phyloP scores from a whole-genome alignment of 352 stramenopile species.

The Elongisporangium undulatum region DNA sequence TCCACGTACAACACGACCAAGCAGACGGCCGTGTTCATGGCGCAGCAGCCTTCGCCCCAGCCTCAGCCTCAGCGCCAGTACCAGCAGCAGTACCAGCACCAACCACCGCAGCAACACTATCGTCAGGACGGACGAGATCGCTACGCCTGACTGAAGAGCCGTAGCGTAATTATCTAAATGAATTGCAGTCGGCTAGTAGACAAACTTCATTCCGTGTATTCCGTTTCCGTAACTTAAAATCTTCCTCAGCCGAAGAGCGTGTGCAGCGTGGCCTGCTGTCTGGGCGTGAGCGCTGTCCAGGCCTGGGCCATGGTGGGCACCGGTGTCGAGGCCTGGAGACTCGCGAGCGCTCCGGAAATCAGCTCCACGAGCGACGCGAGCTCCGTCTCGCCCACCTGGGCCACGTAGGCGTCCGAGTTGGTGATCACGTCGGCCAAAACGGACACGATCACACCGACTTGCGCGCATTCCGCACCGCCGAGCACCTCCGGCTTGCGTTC shows the following conservation, averaged over 20 bases:
- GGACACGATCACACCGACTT: conserved; percentile 50
- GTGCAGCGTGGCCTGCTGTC: conserved; percentile 61
- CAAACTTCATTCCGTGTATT: background rate
- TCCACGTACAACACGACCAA: conserved; percentile 41
- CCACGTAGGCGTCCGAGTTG: conserved; percentile 30
- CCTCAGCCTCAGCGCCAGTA: background rate
- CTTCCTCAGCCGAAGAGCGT: conserved; percentile 50
- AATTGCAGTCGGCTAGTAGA: background rate
- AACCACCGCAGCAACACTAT: background rate
- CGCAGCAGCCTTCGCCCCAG: conserved; percentile 10
- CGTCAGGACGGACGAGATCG: background rate
- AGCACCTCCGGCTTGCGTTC: conserved; percentile 63
- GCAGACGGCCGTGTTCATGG: conserved; percentile 44
- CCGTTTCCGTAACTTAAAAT: background rate
- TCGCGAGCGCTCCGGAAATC: conserved; percentile 40
- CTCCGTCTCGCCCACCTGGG: conserved; percentile 40
- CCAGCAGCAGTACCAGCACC: too few relatives aligned
- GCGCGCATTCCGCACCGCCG: conserved; percentile 27
- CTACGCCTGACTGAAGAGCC: background rate
- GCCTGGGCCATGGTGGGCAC: conserved; percentile 49
- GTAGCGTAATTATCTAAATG: background rate
- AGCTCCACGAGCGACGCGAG: conserved; percentile 30
- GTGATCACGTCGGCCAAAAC: conserved; percentile 56
- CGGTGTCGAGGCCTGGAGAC: conserved; percentile 46
- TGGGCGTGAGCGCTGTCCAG: conserved; percentile 39